phyloP scores from a whole-genome alignment of 805 yeast species.

The Priceomyces melissophilus region DNA sequence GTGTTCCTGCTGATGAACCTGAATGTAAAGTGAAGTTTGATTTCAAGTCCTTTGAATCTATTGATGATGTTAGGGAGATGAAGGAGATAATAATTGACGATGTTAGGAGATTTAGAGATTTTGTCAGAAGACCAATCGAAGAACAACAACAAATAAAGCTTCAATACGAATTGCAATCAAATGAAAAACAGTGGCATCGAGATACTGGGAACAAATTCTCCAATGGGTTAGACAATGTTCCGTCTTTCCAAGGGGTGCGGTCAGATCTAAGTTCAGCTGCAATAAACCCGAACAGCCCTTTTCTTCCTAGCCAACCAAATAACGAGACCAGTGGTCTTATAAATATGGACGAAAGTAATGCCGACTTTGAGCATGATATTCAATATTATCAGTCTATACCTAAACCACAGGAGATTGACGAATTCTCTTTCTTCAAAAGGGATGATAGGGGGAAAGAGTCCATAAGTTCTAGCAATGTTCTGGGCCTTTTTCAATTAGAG shows the following conservation, averaged over 20 bases:
- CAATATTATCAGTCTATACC: constrained; percentile 37
- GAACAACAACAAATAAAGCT: constrained; percentile 45
- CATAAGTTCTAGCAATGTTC: constrained; percentile 12
- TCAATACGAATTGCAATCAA: constrained; percentile 28
- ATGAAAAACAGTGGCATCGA: constrained; percentile 21
- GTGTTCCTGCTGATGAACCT: constrained; percentile 90
- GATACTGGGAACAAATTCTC: constrained; percentile 16
- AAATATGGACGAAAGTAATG: constrained; percentile 6
- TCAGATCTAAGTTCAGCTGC: constrained; percentile 6
- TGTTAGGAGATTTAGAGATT: constrained; percentile 71
- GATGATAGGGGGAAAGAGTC: neutral
- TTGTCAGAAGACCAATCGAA: constrained; percentile 73
- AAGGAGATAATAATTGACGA: constrained; percentile 76
- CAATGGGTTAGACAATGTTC: neutral
- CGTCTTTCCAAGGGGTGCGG: constrained; percentile 1
- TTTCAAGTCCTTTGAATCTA: constrained; percentile 75
- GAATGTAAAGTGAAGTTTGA: constrained; percentile 79
- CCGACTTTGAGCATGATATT: constrained; percentile 15
- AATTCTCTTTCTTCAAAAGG: constrained; percentile 24
- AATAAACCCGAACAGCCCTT: constrained; percentile 7
- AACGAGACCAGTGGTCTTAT: neutral
- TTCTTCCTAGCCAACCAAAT: too few relatives aligned
- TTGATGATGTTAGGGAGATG: constrained; percentile 75
- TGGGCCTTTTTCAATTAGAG: constrained; percentile 36
- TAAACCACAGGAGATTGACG: constrained; percentile 43